Percentiles rank a stretch among this genome's conserved stretches.
Evolutionary conservation across 2,329 filamentous ascomycete genomes (phyloP).

Genomic region (Colletotrichum euphorbiae): DNA sequence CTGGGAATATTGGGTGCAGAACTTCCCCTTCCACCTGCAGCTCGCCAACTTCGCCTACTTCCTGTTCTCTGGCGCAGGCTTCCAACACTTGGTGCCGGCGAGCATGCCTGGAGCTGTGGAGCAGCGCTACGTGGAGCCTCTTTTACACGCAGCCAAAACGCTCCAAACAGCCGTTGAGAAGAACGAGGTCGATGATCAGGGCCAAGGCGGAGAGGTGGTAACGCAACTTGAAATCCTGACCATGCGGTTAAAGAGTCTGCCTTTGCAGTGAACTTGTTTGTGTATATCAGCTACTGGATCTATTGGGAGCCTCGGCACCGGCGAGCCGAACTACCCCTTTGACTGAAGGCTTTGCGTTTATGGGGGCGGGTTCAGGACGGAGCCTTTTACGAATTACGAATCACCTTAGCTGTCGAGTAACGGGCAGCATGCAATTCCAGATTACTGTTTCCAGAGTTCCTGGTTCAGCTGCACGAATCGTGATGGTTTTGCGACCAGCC

Average conservation of each 20-base stretch:
- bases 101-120: conserved; percentile 69
- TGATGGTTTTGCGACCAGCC: too few species aligned
- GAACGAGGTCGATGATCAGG: conserved; percentile 46
- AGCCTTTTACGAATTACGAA: conserved; percentile 39
- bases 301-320: conserved; percentile 26
- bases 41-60: conserved; percentile 72
- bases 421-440: conserved; percentile 31
- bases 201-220: conserved; percentile 45
- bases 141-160: conserved; percentile 57
- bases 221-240: conserved; percentile 57
- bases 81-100: conserved; percentile 62
- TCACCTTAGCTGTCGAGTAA: conserved; percentile 32
- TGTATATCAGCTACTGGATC: conserved; percentile 6
- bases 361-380: conserved; percentile 24
- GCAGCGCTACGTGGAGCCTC: conserved; percentile 68
- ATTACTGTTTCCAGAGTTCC: not conserved
- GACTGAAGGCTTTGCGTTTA: conserved; percentile 30
- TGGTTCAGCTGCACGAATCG: too few species aligned
- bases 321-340: conserved; percentile 24
- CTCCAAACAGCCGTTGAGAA: conserved; percentile 49
- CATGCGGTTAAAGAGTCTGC: conserved; percentile 56
- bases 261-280: conserved; percentile 50
- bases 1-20: conserved; percentile 61
- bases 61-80: conserved; percentile 59
- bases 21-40: conserved; percentile 67